Conservation (phyloP, 2,329 filamentous ascomycete species). For the Fusarium sp. region DNA sequence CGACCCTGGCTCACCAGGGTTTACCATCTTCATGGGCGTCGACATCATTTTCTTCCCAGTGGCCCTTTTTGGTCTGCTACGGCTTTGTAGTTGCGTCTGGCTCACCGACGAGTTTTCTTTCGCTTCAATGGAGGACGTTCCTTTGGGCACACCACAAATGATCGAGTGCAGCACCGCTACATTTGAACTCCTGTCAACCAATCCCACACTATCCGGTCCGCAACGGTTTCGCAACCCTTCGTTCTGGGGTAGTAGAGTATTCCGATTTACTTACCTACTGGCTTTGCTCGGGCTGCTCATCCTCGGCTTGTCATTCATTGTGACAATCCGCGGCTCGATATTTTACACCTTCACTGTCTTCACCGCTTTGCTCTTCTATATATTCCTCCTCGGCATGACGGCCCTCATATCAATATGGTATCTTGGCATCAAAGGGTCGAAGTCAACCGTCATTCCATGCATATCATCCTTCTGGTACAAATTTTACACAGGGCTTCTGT, state of each 20-base stretch:
- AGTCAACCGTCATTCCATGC: not conserved
- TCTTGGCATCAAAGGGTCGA: not conserved
- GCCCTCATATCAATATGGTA: not conserved
- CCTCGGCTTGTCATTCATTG: not conserved
- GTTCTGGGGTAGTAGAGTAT: not conserved
- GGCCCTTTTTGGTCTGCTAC: slow-evolving; percentile 7
- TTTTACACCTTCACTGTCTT: slow-evolving; percentile 8
- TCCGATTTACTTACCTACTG: not conserved
- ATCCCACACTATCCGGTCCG: not conserved
- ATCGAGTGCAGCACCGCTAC: not conserved
- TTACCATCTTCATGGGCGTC: slow-evolving; percentile 3
- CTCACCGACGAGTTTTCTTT: slow-evolving; percentile 22
- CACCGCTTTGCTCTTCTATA: not conserved
- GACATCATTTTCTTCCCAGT: slow-evolving; percentile 21
- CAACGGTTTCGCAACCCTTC: not conserved
- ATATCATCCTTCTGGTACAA: slow-evolving; percentile 13
- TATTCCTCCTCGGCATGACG: not conserved
- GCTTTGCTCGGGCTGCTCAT: not conserved
- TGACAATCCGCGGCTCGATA: rapidly evolving
- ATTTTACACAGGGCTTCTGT: not conserved
- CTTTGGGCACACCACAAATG: not conserved
- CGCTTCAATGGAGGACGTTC: not conserved
- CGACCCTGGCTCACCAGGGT: not conserved
- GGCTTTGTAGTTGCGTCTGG: not conserved
- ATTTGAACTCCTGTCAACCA: not conserved